Evolutionary conservation across 2,329 filamentous ascomycete species (phyloP).

Genomic region (Neophaeococcomyces mojaviensis): DNA sequence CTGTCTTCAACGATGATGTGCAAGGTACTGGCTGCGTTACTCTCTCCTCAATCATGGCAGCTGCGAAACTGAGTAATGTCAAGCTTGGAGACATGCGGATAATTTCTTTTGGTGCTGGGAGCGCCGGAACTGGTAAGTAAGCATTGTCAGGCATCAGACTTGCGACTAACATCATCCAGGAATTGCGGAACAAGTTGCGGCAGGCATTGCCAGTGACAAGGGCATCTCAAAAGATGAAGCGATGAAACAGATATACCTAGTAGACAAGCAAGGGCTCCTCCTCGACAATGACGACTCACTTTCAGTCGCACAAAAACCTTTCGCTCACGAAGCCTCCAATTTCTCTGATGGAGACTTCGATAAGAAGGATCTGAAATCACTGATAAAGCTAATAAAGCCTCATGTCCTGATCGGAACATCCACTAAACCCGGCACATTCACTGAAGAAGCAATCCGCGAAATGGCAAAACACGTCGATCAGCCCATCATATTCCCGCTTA

Average conservation of each 20-base stretch:
- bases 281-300: slow-evolving; percentile 54
- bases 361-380: slow-evolving; percentile 45
- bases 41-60: slow-evolving; percentile 72
- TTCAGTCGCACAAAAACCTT: slow-evolving; percentile 60
- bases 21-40: slow-evolving; percentile 86
- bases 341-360: slow-evolving; percentile 44
- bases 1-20: slow-evolving; percentile 88
- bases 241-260: slow-evolving; percentile 67
- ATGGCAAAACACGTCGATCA: slow-evolving; percentile 67
- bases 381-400: slow-evolving; percentile 65
- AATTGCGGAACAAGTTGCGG: slow-evolving; percentile 76
- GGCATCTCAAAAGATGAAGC: slow-evolving; percentile 66
- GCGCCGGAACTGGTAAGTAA: slow-evolving; percentile 52
- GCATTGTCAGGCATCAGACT: too few species aligned
- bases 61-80: slow-evolving; percentile 59
- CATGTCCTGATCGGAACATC: slow-evolving; percentile 80
- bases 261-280: slow-evolving; percentile 70
- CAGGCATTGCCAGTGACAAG: slow-evolving; percentile 66
- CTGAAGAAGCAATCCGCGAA: slow-evolving; percentile 61
- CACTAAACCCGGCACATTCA: slow-evolving; percentile 69
- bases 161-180: slow-evolving; percentile 39
- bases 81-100: slow-evolving; percentile 62
- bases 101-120: slow-evolving; percentile 72
- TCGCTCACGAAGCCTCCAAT: slow-evolving; percentile 55
- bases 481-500: slow-evolving; percentile 74